These are phyloP conservation scores for grape (Vitis vinifera) DNA, from an alignment of 164 flowering plant genomes.

Conservation along the genomic window DNA sequence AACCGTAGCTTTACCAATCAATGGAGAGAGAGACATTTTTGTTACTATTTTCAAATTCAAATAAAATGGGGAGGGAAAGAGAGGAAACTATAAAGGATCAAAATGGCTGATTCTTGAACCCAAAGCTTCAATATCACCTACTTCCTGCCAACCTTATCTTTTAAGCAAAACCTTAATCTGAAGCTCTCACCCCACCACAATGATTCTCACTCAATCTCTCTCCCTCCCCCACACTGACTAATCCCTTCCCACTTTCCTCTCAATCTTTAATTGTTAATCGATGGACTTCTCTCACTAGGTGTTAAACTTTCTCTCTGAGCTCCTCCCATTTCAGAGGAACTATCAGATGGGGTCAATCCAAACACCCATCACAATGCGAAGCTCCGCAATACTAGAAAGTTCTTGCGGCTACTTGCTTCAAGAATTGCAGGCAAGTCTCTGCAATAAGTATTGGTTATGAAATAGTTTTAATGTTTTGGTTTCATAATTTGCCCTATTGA, in stretches of 20 bases:
- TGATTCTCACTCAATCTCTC: constrained; percentile 7
- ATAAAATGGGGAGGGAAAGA: constrained; percentile 4
- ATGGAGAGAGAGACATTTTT: neutral
- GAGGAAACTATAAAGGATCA: constrained; percentile 6
- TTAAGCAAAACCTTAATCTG: constrained; percentile 50
- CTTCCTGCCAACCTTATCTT: constrained; percentile 51
- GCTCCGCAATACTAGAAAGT: constrained; percentile 56
- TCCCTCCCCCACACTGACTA: neutral
- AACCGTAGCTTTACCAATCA: constrained; percentile 2
- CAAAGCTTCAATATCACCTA: constrained; percentile 54
- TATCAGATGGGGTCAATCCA: constrained; percentile 35
- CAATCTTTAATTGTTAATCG: constrained; percentile 15
- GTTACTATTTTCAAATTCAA: constrained; percentile 4
- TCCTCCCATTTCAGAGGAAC: neutral
- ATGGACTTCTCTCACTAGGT: constrained; percentile 8
- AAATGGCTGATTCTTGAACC: constrained; percentile 42
- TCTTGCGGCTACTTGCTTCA: constrained; percentile 89
- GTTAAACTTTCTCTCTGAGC: neutral
- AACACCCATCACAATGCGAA: constrained; percentile 39
- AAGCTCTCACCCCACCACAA: constrained; percentile 17
- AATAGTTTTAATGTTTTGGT: neutral
- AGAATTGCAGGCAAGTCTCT: constrained; percentile 68
- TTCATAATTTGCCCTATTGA: neutral
- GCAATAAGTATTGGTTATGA: neutral
- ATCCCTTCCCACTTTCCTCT: constrained; percentile 1